A percentile compares a stretch with the other conserved stretches of the same genome.
Conservation (phyloP, 2,329 filamentous ascomycete genomes). For the Diaporthe citri region DNA sequence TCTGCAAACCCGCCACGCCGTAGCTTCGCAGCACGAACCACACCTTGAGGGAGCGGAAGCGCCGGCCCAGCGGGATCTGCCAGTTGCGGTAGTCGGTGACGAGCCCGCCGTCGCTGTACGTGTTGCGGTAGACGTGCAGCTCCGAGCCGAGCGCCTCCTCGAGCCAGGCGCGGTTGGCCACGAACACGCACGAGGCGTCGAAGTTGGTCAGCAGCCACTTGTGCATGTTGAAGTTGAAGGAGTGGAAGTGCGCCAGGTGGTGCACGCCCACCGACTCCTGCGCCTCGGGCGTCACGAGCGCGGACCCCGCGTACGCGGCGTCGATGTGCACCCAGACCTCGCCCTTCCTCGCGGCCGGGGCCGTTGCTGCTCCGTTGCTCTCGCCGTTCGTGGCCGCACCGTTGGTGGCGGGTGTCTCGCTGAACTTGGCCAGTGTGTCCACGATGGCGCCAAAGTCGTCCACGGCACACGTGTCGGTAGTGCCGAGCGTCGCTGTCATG, state of each 20-base stretch:
- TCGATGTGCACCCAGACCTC: constrained; percentile 93
- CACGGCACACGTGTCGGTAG: constrained; percentile 88
- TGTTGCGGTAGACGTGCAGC: constrained; percentile 74
- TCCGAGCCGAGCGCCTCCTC: constrained; percentile 82
- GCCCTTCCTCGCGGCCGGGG: constrained; percentile 46
- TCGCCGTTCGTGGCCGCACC: not conserved
- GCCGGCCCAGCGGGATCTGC: constrained; percentile 92
- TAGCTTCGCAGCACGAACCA: constrained; percentile 94
- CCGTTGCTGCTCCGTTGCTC: constrained; percentile 2
- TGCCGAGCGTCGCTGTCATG: constrained; percentile 85
- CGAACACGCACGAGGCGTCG: constrained; percentile 84
- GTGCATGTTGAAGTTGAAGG: constrained; percentile 96
- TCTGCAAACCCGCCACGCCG: constrained; percentile 77
- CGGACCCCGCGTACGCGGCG: constrained; percentile 90
- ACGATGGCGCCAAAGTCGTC: constrained; percentile 84
- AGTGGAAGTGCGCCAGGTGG: constrained; percentile 80
- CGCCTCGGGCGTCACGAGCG: constrained; percentile 85
- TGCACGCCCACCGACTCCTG: constrained; percentile 60
- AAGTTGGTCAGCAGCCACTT: constrained; percentile 98
- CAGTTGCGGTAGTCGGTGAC: constrained; percentile 97
- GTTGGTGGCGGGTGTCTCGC: constrained; percentile 41
- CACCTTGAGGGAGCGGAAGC: constrained; percentile 91
- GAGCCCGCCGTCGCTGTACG: constrained; percentile 82
- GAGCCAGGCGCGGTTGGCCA: constrained; percentile 81
- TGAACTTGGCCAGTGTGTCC: constrained; percentile 54